Base-by-base conservation (phyloP, 305 asterid genomes). In the Euphrasia arctica region DNA sequence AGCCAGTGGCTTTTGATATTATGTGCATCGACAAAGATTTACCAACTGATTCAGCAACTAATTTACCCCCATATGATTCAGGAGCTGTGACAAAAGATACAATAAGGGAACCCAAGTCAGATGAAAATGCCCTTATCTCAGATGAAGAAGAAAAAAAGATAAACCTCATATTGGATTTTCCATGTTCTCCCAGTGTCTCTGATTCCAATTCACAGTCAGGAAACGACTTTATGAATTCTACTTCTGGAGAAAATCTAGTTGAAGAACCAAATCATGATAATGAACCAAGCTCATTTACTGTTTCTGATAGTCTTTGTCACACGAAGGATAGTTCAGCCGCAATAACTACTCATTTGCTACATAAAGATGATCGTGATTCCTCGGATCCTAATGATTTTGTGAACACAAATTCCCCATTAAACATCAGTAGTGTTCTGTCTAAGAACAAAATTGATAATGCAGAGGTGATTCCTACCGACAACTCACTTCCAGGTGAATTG, bases 201-300 rank as follows among this genome's bases (percentile, higher is more conserved):
- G 72, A 71, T 70, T 65, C 61, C 68, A 69, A 73, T 52, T 71
- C 71, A 54, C 79, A 62, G 65, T 45, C 58, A 12, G 81, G 72
- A 49, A 76, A 70, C 73, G 78, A 71, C 75, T 73, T 78, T 31
- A 66, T 58, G 12, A 65, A 55, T 49, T 57, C 64, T 58, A 72
- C 76, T 77, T 67, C 74, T 67, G 80, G 70, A 62, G 73, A 58
- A 63, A 66, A 64, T 68, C 65, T 50, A 60, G 45, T 63, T 62
- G 73, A 69, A 78, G 81, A 63, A 55, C 51, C 66, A 61, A 74
- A 70, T 48, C 68, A 58, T 65, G 80, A 70, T 64, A 62, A 62
- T 58, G 49, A 66, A 66, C 69, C 70, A 25, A 13, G 29, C 55
- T 11, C 55, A 31, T 68, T 80, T 48, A 34, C 58, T 62, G 58